Percentiles rank a stretch among this genome's conserved stretches.
These are phyloP conservation scores for Scutellaria barbata DNA, from an alignment of 257 asterid species.

Conservation along the genomic window DNA sequence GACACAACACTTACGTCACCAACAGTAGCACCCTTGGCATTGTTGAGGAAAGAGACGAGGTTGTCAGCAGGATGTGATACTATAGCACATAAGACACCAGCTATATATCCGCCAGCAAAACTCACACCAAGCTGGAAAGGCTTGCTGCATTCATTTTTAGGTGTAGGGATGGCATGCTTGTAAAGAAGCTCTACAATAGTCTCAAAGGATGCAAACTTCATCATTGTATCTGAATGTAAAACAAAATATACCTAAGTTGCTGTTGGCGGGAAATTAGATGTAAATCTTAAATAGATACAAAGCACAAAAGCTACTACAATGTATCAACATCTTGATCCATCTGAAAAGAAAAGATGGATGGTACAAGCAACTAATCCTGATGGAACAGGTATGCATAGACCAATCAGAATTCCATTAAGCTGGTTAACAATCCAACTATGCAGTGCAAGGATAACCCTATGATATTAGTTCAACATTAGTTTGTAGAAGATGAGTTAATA, in stretches of 20 bases:
- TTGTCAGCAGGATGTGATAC: constrained; percentile 94
- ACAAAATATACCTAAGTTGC: constrained; percentile 2
- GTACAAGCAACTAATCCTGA: background rate
- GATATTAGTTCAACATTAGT: background rate
- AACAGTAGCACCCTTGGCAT: constrained; percentile 89
- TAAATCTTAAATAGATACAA: background rate
- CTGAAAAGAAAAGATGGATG: background rate
- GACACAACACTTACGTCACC: constrained; percentile 67
- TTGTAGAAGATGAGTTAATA: background rate
- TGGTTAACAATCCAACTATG: background rate
- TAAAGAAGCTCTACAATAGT: constrained; percentile 72
- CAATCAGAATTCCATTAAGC: background rate
- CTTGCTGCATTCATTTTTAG: constrained; percentile 81
- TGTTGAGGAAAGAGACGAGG: constrained; percentile 91
- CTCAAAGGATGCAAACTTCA: constrained; percentile 93
- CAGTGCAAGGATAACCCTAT: too few species aligned
- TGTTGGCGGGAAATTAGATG: background rate
- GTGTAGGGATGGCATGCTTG: constrained; percentile 77
- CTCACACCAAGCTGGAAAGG: constrained; percentile 83
- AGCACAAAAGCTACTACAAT: background rate
- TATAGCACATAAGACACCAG: constrained; percentile 85
- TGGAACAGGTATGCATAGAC: background rate
- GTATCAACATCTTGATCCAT: background rate
- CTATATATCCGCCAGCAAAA: constrained; percentile 86
- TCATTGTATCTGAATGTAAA: constrained; percentile 77